Conservation (phyloP, 768 basidiomycete genomes). For the Porpolomopsis calyptriformis region DNA sequence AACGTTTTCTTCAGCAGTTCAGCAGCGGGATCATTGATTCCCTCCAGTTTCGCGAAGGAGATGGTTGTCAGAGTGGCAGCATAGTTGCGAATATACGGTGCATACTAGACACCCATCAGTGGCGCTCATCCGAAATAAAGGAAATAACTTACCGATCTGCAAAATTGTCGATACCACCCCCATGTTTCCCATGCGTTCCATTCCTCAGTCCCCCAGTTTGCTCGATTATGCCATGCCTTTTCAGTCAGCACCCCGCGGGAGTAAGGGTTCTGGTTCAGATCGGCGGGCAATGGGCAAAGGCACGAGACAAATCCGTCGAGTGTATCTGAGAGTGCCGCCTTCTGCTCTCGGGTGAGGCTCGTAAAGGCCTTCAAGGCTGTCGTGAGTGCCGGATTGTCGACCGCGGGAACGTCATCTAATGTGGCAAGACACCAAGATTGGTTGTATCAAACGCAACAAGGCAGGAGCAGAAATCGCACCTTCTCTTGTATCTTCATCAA, state of each 20-base stretch:
- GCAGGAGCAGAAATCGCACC: slow-evolving; percentile 18
- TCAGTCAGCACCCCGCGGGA: slow-evolving; percentile 50
- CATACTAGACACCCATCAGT: slow-evolving; percentile 40
- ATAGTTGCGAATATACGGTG: slow-evolving; percentile 69
- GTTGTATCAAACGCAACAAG: not conserved
- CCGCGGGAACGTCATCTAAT: slow-evolving; percentile 34
- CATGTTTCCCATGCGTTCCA: slow-evolving; percentile 85
- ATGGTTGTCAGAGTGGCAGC: slow-evolving; percentile 58
- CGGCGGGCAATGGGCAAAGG: slow-evolving; percentile 37
- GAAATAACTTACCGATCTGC: slow-evolving; percentile 48
- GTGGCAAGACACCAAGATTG: not conserved
- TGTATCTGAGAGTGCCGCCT: slow-evolving; percentile 56
- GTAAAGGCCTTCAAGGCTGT: slow-evolving; percentile 67
- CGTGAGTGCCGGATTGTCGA: slow-evolving; percentile 57
- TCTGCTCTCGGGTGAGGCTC: slow-evolving; percentile 68
- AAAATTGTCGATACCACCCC: slow-evolving; percentile 89
- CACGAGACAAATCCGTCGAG: slow-evolving; percentile 66
- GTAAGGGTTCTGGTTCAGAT: slow-evolving; percentile 37
- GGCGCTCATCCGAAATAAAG: not conserved
- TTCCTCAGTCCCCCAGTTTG: slow-evolving; percentile 57
- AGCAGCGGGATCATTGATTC: slow-evolving; percentile 44
- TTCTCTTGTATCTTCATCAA: slow-evolving; percentile 54
- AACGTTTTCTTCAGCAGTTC: slow-evolving; percentile 56
- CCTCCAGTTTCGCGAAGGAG: slow-evolving; percentile 56
- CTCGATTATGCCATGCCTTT: slow-evolving; percentile 60